Conservation (phyloP, 164 flowering plant species). For the Vitis riparia region DNA sequence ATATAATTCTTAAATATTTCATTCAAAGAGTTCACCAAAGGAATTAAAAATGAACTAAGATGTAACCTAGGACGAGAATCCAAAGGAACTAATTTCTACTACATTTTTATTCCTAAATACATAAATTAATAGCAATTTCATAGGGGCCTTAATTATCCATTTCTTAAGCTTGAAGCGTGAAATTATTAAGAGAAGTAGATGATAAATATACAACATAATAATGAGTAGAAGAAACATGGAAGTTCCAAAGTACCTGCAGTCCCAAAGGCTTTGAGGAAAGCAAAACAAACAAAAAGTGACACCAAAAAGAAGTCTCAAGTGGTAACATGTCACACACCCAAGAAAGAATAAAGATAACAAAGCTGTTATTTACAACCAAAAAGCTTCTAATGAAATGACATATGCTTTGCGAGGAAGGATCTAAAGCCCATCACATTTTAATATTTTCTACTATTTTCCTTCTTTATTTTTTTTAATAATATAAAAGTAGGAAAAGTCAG, state of each 20-base stretch:
- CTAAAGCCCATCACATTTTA: slow-evolving; percentile 13
- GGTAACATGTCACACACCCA: slow-evolving; percentile 39
- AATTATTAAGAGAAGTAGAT: too few relatives aligned
- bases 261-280: not conserved
- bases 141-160: too few relatives aligned
- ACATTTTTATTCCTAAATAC: too few relatives aligned
- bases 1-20: too few relatives aligned
- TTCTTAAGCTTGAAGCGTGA: too few relatives aligned
- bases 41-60: too few relatives aligned
- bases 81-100: too few relatives aligned
- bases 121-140: too few relatives aligned
- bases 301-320: slow-evolving; percentile 26
- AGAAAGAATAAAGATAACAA: slow-evolving; percentile 31
- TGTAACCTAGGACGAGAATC: too few relatives aligned
- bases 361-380: slow-evolving; percentile 32
- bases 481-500: slow-evolving; percentile 5
- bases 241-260: not conserved
- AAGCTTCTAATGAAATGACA: slow-evolving; percentile 30
- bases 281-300: slow-evolving; percentile 30
- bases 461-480: not conserved
- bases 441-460: not conserved
- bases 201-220: too few relatives aligned
- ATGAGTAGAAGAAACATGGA: not conserved
- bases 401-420: slow-evolving; percentile 35
- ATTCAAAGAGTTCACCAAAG: too few relatives aligned